Evolutionary conservation across 2,329 filamentous ascomycete genomes (phyloP).

Genomic region (Chalara sp.): DNA sequence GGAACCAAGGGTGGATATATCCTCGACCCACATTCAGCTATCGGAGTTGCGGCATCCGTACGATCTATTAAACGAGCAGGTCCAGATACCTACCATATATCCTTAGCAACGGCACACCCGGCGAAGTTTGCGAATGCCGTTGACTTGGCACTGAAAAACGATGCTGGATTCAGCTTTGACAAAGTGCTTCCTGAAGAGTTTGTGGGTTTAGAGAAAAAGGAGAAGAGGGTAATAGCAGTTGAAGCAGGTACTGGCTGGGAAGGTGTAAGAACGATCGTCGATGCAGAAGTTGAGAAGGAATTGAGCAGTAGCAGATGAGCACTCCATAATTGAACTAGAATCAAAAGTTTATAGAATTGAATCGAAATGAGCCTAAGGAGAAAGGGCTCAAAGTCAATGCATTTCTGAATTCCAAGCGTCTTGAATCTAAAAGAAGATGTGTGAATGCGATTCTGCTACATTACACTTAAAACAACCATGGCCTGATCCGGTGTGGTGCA

Average conservation of each 20-base stretch:
- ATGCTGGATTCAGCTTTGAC: constrained; percentile 68
- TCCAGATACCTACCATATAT: constrained; percentile 56
- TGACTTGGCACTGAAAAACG: constrained; percentile 64
- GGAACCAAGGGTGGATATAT: constrained; percentile 61
- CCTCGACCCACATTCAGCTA: constrained; percentile 86
- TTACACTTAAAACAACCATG: too few relatives aligned
- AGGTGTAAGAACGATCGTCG: constrained; percentile 68
- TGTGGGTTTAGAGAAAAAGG: constrained; percentile 67
- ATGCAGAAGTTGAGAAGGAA: constrained; percentile 64
- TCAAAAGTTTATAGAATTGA: too few relatives aligned
- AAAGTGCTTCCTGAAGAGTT: constrained; percentile 79
- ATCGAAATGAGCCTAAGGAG: too few relatives aligned
- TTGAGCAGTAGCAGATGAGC: constrained; percentile 30
- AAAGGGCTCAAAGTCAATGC: too few relatives aligned
- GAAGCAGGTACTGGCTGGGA: constrained; percentile 61
- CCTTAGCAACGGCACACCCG: constrained; percentile 88
- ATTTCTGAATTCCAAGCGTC: too few relatives aligned
- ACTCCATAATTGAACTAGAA: too few relatives aligned
- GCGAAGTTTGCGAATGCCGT: constrained; percentile 91
- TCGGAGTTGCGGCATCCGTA: constrained; percentile 72
- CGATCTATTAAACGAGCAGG: constrained; percentile 55
- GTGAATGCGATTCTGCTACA: too few relatives aligned
- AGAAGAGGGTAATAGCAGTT: constrained; percentile 65
- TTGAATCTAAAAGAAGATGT: too few relatives aligned
- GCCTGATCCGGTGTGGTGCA: too few relatives aligned